These are phyloP conservation scores for Ambrosiella beaveri DNA, from an alignment of 2,329 filamentous ascomycete genomes.

Conservation along the genomic window DNA sequence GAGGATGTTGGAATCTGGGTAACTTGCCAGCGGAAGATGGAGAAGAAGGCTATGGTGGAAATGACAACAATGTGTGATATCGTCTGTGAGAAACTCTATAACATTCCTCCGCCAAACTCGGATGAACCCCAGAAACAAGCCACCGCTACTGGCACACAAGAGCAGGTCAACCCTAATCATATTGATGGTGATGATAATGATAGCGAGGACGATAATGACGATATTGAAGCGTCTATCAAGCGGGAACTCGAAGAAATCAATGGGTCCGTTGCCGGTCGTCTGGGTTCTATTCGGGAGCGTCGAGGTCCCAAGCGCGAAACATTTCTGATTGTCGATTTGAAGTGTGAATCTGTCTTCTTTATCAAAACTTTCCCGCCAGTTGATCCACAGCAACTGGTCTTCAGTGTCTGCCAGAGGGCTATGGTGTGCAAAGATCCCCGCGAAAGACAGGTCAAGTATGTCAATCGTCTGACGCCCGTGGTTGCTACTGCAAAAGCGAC, in stretches of 20 bases:
- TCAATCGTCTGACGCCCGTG: slow-evolving; percentile 41
- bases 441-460: slow-evolving; percentile 34
- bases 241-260: slow-evolving; percentile 53
- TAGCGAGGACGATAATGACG: slow-evolving; percentile 31
- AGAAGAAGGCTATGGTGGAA: slow-evolving; percentile 51
- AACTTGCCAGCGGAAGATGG: slow-evolving; percentile 56
- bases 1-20: slow-evolving; percentile 64
- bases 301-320: slow-evolving; percentile 22
- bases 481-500: slow-evolving; percentile 44
- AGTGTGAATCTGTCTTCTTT: slow-evolving; percentile 47
- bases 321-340: slow-evolving; percentile 36
- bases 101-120: slow-evolving; percentile 25
- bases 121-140: slow-evolving; percentile 18
- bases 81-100: slow-evolving; percentile 47
- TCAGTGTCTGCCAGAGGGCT: slow-evolving; percentile 38
- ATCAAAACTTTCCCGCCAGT: slow-evolving; percentile 38
- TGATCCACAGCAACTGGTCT: slow-evolving; percentile 36
- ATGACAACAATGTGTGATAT: slow-evolving; percentile 48
- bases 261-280: slow-evolving; percentile 14
- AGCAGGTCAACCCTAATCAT: background rate
- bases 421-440: slow-evolving; percentile 24
- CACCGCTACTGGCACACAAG: too few species aligned
- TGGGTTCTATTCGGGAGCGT: background rate
- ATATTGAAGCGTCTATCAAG: slow-evolving; percentile 57
- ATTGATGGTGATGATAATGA: slow-evolving; percentile 17